These are phyloP conservation scores for Teunomyces cretensis DNA, from an alignment of 805 yeast species.

Conservation along the genomic window DNA sequence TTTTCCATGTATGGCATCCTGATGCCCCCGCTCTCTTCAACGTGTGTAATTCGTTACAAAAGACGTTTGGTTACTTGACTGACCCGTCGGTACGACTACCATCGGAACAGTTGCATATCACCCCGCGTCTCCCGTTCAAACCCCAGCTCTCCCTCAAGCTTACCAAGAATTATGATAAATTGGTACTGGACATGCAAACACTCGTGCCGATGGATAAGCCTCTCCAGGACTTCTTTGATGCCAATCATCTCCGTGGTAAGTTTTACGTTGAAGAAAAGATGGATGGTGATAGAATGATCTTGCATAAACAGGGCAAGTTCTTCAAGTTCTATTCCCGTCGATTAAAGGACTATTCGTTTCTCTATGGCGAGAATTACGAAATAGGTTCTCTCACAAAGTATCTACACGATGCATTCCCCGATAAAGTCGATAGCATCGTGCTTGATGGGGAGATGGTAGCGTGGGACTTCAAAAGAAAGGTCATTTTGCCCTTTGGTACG, in stretches of 20 bases:
- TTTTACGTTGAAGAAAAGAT: conserved; percentile 86
- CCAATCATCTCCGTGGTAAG: conserved; percentile 16
- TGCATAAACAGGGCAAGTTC: conserved; percentile 61
- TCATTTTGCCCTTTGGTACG: conserved; percentile 76
- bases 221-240: conserved; percentile 16
- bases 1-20: conserved; percentile 71
- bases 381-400: conserved; percentile 57
- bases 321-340: conserved; percentile 62
- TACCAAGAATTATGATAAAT: conserved; percentile 45
- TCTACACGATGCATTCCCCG: conserved; percentile 41
- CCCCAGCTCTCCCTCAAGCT: conserved; percentile 75
- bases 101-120: conserved; percentile 39
- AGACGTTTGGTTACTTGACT: conserved; percentile 54
- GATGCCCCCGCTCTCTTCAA: conserved; percentile 67
- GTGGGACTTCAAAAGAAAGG: conserved; percentile 59
- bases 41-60: conserved; percentile 62
- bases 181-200: conserved; percentile 46
- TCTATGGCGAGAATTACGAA: conserved; percentile 58
- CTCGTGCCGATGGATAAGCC: conserved; percentile 23
- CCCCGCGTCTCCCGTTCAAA: conserved; percentile 56
- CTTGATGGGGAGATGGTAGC: conserved; percentile 95
- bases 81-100: conserved; percentile 50
- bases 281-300: conserved; percentile 87
- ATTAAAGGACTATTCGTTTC: conserved; percentile 68
- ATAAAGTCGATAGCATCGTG: conserved; percentile 39